Evolutionary conservation across 2,329 filamentous ascomycete genomes (phyloP), one percentile per base, ranked within the genome.

Genomic region (Lasiodiplodia citricola): DNA sequence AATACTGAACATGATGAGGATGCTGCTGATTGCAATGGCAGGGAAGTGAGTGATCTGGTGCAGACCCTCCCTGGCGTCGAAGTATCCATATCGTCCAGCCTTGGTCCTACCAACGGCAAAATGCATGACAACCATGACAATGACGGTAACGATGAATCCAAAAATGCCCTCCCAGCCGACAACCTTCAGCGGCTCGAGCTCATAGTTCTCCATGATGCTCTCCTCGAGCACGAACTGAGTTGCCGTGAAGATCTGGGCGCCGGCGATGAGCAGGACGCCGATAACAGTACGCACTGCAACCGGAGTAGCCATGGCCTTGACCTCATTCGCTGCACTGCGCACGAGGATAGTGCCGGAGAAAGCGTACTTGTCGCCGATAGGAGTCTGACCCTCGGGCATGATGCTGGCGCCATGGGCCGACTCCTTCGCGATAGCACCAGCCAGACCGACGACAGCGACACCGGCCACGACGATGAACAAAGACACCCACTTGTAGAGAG

Each of bases 81-180:
- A 99, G 77, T 94, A 94, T 52, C 96, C 95, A 75, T 91, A 87
- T 69, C 83, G 85, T 4, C 94, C 94, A 7, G 86, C 86, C 3
- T 90, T 87, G 0, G 93, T 96, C 66, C 87, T 85, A 2, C 96
- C 96, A 66, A 97, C 85, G 1, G 87, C 81, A 25, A 93, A 83
- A 79, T 99, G 93, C 76, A 97, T 80, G 50, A 97, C 82, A 4
- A 93, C 78, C 90, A 97, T 97, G 31, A 87, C 90, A 4, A 94
- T 71, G 5, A 94, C 78, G 0, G 96, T 99, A 63, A 95, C 88
- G 5, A 83, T 73, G 76, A 98, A 94, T 0, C 96, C 96, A 78
- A 98, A 99, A 3, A 97, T 74, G 23, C 96, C 96, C 81, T 99
- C 96, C 94, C 94, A 99, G 38, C 94, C 95, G 37, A 99, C 96